These are phyloP conservation scores for Penicillium sp. DNA, from an alignment of 2,329 filamentous ascomycete species.

Conservation along the genomic window DNA sequence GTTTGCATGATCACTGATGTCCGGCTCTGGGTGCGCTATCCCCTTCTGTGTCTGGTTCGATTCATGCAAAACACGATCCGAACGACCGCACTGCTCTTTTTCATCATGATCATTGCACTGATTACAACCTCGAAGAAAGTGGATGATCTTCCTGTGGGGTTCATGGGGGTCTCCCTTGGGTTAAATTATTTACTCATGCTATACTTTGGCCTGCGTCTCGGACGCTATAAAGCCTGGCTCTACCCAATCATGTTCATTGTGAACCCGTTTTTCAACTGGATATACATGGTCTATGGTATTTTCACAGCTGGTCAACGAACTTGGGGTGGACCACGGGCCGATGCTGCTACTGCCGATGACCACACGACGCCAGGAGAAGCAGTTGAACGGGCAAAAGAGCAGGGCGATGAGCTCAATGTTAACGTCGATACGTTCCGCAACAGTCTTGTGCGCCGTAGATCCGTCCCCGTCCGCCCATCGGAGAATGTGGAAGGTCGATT, in stretches of 20 bases:
- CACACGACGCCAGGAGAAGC: conserved; percentile 76
- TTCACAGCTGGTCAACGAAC: conserved; percentile 92
- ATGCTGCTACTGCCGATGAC: conserved; percentile 76
- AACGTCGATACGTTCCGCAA: conserved; percentile 78
- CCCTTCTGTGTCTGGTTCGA: conserved; percentile 77
- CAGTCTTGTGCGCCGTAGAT: conserved; percentile 42
- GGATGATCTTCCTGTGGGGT: conserved; percentile 79
- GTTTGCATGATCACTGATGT: conserved; percentile 97
- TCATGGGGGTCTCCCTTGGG: conserved; percentile 88
- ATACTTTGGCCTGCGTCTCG: conserved; percentile 85
- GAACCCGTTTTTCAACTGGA: conserved; percentile 97
- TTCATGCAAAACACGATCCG: conserved; percentile 97
- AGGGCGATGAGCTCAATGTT: conserved; percentile 85
- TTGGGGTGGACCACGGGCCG: conserved; percentile 90
- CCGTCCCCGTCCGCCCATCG: conserved; percentile 69
- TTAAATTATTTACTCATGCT: conserved; percentile 95
- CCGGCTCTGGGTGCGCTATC: conserved; percentile 87
- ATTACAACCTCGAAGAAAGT: conserved; percentile 79
- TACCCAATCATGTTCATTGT: conserved; percentile 94
- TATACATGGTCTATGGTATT: conserved; percentile 96
- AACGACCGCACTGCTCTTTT: conserved; percentile 89
- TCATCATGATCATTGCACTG: conserved; percentile 86
- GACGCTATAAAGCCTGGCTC: conserved; percentile 88
- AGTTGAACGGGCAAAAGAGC: conserved; percentile 74
- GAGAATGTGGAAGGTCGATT: conserved; percentile 77